These are phyloP conservation scores for Aspergillus fijiensis DNA, from an alignment of 2,329 filamentous ascomycete genomes.

Conservation along the genomic window DNA sequence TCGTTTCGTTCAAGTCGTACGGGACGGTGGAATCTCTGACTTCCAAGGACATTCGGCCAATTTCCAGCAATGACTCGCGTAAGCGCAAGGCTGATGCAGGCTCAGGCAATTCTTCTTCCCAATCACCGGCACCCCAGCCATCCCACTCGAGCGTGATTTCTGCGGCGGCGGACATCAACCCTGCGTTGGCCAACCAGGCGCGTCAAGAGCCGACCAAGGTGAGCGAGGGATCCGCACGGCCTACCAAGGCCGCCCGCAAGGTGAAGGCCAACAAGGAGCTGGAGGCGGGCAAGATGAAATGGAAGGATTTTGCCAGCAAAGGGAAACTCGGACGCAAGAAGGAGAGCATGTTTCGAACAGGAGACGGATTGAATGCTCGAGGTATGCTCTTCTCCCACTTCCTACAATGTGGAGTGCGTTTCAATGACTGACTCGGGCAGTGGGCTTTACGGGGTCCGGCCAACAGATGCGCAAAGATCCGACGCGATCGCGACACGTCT, in stretches of 20 bases:
- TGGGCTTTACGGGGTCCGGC: slow-evolving; percentile 94
- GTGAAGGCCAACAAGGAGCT: slow-evolving; percentile 90
- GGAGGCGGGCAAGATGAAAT: slow-evolving; percentile 86
- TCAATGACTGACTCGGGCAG: slow-evolving; percentile 51
- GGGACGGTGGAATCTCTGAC: slow-evolving; percentile 74
- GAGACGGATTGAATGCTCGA: slow-evolving; percentile 80
- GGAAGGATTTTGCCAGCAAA: slow-evolving; percentile 88
- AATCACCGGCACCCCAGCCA: slow-evolving; percentile 42
- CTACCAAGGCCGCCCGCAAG: slow-evolving; percentile 69
- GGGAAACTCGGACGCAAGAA: slow-evolving; percentile 76
- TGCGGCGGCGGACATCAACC: slow-evolving; percentile 66
- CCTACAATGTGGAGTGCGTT: neutral
- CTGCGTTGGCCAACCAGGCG: slow-evolving; percentile 63
- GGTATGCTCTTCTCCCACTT: slow-evolving; percentile 54
- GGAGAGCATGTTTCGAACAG: slow-evolving; percentile 95
- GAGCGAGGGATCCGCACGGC: slow-evolving; percentile 57
- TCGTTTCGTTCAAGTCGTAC: slow-evolving; percentile 93
- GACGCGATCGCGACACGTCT: slow-evolving; percentile 77
- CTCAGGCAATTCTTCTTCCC: slow-evolving; percentile 52
- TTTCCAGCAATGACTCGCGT: slow-evolving; percentile 65
- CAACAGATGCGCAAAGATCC: slow-evolving; percentile 94
- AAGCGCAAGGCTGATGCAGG: slow-evolving; percentile 84
- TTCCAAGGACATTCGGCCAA: slow-evolving; percentile 78
- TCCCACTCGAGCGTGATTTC: slow-evolving; percentile 60
- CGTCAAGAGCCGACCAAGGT: slow-evolving; percentile 64